Evolutionary conservation across 163 green algal genomes (phyloP), one percentile per base, ranked within the genome.

Genomic region (Trebouxia gelatinosa): DNA sequence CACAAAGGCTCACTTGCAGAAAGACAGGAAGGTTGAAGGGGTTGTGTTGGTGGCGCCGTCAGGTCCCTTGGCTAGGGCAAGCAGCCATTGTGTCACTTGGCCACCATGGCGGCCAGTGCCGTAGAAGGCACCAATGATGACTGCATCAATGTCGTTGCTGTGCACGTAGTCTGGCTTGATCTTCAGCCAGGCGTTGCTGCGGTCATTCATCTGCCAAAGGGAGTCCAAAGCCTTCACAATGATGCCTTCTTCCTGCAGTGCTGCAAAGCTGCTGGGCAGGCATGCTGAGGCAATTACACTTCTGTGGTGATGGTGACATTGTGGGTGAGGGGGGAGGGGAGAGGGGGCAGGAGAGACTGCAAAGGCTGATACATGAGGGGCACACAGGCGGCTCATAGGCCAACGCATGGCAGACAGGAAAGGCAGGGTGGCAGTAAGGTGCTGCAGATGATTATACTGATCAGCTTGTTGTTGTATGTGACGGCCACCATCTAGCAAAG

Each of bases 401-500:
- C n/a, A n/a, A n/a, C n/a, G n/a, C n/a, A n/a, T n/a, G n/a, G n/a
- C n/a, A n/a, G n/a, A n/a, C n/a, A n/a, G n/a, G n/a, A 91, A 59
- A 97, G 89, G 51, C 85, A 94, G 0, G 95, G 95, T 21, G 98
- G 85, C 5, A 81, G 85, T n/a, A n/a, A n/a, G n/a, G n/a, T n/a
- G n/a, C n/a, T n/a, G n/a, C n/a, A n/a, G n/a, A n/a, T n/a, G n/a
- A n/a, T n/a, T n/a, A n/a, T n/a, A n/a, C n/a, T n/a, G n/a, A n/a
- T n/a, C n/a, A n/a, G n/a, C n/a, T n/a, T n/a, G n/a, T n/a, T n/a
- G n/a, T n/a, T n/a, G n/a, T n/a, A n/a, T n/a, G n/a, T n/a, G n/a
- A n/a, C n/a, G n/a, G n/a, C n/a, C n/a, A n/a, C n/a, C n/a, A n/a
- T n/a, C n/a, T n/a, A n/a, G n/a, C n/a, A n/a, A n/a, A n/a, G n/a